Base-by-base conservation (phyloP, 331 rosid species). In the Malus hybrid region DNA sequence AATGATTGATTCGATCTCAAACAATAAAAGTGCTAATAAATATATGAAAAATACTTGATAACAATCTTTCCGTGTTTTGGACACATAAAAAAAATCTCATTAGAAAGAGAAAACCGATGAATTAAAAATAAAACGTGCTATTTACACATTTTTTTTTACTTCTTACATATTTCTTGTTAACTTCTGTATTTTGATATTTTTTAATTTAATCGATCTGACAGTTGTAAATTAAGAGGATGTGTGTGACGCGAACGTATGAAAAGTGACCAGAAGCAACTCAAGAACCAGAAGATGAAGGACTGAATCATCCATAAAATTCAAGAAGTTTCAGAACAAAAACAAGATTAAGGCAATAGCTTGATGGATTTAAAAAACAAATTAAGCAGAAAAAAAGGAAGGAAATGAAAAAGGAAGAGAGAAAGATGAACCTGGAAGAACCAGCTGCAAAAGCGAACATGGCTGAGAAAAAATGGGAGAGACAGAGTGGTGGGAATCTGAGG, bases 151-250 rank as follows among this genome's bases (percentile, higher is more conserved):
- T 36, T 0, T 36, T 36, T 36, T 36, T 36, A 36, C 1, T 9
- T 39, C 0, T 2, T 0, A 39, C 4, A 39, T 0, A 39, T 0
- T 0, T 9, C 0, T 39, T 39, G 12, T 9, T 9, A 39, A 39
- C 9, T 39, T 39, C 0, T 9, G 0, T 9, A 0, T 2, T 36
- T 9, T 2, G 0, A 39, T 39, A 0, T 39, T 39, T 3, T 39
- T 9, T 39, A 39, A 39, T 39, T 39, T 39, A 39, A 9, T 39
- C 4, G 1, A 39, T 39, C 1, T 0, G 0, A 39, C 44, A 0
- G 4, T 0, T 9, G 4, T 1, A 39, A 36, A 9, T 9, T 39
- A 39, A 39, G 0, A 39, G 1, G 1, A 9, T 9, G 0, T 9
- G 0, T 39, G 4, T 39, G 4, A 34, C 20, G 8, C 2, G 20